These are phyloP conservation scores for Tulasnella sp. DNA, from an alignment of 768 basidiomycete species.

Conservation along the genomic window DNA sequence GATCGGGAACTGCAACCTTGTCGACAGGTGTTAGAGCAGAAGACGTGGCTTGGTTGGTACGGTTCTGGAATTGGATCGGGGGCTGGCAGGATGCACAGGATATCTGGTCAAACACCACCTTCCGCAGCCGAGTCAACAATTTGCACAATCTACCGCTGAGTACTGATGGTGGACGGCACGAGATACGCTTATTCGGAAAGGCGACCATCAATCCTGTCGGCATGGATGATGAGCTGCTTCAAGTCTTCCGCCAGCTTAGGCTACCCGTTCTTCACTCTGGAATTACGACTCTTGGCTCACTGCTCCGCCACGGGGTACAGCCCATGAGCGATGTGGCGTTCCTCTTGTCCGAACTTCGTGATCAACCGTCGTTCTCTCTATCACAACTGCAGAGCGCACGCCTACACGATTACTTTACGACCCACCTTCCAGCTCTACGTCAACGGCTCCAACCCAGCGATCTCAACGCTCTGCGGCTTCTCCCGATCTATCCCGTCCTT, in stretches of 20 bases:
- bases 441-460: no score
- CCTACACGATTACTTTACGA: neutral
- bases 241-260: neutral
- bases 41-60: constrained; percentile 29
- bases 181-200: neutral
- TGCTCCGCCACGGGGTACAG: neutral
- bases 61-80: constrained; percentile 38
- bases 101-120: neutral
- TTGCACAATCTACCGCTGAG: no score
- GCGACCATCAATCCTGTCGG: neutral
- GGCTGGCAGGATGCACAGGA: constrained; percentile 19
- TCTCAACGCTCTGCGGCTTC: neutral
- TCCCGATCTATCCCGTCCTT: neutral
- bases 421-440: no score
- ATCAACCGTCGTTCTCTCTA: neutral
- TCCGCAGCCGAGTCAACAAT: no score
- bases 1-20: neutral
- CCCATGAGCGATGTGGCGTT: neutral
- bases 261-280: neutral
- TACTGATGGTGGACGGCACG: neutral
- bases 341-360: neutral
- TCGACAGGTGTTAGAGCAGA: constrained; percentile 17
- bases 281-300: neutral
- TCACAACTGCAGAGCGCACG: no score
- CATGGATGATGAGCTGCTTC: neutral